Evolutionary conservation across 495 filamentous ascomycete species (phyloP), one percentile per base, ranked within the genome.

Genomic region (Chlorociboria aeruginascens): DNA sequence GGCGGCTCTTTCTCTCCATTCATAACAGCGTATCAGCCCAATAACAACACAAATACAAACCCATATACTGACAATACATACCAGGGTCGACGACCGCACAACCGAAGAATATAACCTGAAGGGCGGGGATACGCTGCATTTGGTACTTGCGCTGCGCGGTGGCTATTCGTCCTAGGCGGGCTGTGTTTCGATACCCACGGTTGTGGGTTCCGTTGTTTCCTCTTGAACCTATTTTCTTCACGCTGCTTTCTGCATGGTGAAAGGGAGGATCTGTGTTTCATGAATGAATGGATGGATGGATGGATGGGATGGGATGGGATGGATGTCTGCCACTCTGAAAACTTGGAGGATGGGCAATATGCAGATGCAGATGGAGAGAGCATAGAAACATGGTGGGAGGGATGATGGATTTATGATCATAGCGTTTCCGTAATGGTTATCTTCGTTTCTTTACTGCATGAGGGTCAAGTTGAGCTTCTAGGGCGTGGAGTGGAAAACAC

Each of bases 141-240:
- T 98, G 55, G 92, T 98, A 44, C 77, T 98, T 50, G 93, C 92
- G 49, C 78, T 98, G 36, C 75, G 92, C 54, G 92, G 92, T 31
- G 92, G 88, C 30, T 43, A 3, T 34, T 10, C 34, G 28, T 12
- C 33, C 32, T 46, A 35, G n/a, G 10, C 43, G 2, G 3, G 10
- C 43, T 29, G 3, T 4, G 20, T 9, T 44, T 34, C 38, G 46
- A 41, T 49, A 10, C 13, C 39, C 30, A n/a, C n/a, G n/a, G n/a
- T n/a, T n/a, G n/a, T n/a, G n/a, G n/a, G n/a, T n/a, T n/a, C n/a
- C n/a, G n/a, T n/a, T n/a, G n/a, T n/a, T n/a, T n/a, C n/a, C n/a
- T n/a, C n/a, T n/a, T n/a, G n/a, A n/a, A n/a, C n/a, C n/a, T n/a
- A n/a, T n/a, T n/a, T n/a, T 39, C 2, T n/a, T 17, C 13, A 14